These are phyloP conservation scores for Coemansia sp. DNA, from an alignment of 192 early-diverging fungal genomes.

Conservation along the genomic window DNA sequence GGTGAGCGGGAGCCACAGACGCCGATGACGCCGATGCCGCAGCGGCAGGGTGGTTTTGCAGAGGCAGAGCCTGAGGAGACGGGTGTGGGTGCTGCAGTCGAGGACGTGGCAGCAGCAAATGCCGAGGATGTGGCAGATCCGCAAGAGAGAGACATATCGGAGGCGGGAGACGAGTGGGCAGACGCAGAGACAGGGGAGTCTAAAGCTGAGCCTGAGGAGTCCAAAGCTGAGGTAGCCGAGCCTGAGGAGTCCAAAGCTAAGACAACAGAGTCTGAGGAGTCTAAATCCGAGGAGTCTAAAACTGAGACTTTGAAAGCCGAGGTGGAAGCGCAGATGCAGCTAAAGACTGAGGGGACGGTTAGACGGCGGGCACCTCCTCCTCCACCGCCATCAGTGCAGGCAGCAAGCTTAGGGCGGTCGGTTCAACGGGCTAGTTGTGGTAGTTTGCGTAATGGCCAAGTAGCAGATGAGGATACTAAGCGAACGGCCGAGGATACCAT, in stretches of 20 bases:
- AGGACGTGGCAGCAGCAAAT: background rate
- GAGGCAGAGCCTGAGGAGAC: no score
- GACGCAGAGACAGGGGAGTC: no score
- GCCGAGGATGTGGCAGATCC: background rate
- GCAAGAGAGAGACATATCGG: no score
- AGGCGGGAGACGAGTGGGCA: no score
- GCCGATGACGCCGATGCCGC: no score
- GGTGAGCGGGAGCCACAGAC: no score
- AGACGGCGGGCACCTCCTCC: conserved; percentile 50
- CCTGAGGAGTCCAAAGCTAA: no score
- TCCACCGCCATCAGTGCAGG: conserved; percentile 21
- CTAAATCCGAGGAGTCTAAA: background rate
- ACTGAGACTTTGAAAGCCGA: background rate
- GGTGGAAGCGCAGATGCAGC: background rate
- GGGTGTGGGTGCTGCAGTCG: no score
- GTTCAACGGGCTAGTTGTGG: conserved; percentile 12
- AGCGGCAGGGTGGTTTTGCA: no score
- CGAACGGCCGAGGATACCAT: background rate
- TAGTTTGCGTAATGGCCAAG: background rate
- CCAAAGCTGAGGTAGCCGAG: no score
- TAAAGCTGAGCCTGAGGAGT: no score
- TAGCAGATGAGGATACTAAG: background rate
- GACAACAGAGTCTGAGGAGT: background rate
- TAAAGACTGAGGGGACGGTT: conserved; percentile 30
- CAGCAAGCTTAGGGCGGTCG: conserved; percentile 17